A percentile compares a stretch with the other conserved stretches of the same genome.
These are phyloP conservation scores for Porphyrellus cyaneotinctus DNA, from an alignment of 768 basidiomycete genomes.

Conservation along the genomic window DNA sequence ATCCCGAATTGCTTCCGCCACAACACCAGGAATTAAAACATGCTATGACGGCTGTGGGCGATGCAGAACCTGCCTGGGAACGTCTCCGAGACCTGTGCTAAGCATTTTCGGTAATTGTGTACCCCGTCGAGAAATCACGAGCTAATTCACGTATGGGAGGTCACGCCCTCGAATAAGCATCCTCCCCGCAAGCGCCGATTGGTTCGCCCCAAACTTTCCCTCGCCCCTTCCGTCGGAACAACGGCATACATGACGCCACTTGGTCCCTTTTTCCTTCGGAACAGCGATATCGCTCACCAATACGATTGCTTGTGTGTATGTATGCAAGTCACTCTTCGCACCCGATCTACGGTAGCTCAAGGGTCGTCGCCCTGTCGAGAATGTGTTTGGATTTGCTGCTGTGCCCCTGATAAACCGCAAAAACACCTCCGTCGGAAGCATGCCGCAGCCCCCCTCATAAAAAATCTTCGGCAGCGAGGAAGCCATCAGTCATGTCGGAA, in stretches of 20 bases:
- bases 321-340: background rate
- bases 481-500: background rate
- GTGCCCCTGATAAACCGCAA: too few species aligned
- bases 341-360: too few species aligned
- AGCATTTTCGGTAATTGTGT: background rate
- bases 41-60: slow-evolving; percentile 8
- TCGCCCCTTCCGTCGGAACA: slow-evolving; percentile 16
- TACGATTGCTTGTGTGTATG: background rate
- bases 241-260: background rate
- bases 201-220: background rate
- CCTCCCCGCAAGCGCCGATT: background rate
- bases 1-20: background rate
- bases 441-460: background rate
- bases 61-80: slow-evolving; percentile 9
- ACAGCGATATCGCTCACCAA: background rate
- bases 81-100: background rate
- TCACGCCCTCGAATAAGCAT: background rate
- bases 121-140: slow-evolving; percentile 15
- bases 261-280: background rate
- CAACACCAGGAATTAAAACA: background rate
- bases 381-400: too few species aligned
- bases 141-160: background rate
- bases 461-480: slow-evolving; percentile 6
- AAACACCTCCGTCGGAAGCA: slow-evolving; percentile 1
- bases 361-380: slow-evolving; percentile 1